Conservation (phyloP, 805 yeast genomes). For the Teunomyces pallodes region DNA sequence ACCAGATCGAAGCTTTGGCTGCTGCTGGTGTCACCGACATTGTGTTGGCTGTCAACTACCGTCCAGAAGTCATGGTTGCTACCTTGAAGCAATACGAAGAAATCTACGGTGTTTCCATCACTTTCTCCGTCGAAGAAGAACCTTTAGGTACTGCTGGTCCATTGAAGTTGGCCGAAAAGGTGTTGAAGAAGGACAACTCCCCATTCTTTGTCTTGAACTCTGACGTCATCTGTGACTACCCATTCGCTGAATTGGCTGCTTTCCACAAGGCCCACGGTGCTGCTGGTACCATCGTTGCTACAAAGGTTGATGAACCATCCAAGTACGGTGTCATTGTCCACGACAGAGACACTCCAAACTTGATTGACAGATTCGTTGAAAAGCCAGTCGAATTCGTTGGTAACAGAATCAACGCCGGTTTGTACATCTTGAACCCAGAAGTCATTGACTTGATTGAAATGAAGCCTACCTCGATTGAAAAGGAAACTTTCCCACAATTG, state of each 20-base stretch:
- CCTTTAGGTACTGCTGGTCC: conserved; percentile 99
- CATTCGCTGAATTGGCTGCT: conserved; percentile 84
- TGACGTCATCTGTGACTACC: conserved; percentile 98
- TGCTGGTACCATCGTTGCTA: conserved; percentile 97
- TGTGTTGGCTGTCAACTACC: conserved; percentile 97
- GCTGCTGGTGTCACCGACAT: conserved; percentile 98
- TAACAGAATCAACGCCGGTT: conserved; percentile 99
- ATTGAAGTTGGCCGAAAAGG: conserved; percentile 90
- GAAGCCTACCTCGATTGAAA: conserved; percentile 98
- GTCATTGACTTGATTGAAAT: conserved; percentile 95
- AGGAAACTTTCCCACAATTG: conserved; percentile 97
- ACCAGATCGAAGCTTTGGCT: conserved; percentile 97
- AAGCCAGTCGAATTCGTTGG: conserved; percentile 99
- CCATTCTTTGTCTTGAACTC: conserved; percentile 98
- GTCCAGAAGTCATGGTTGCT: conserved; percentile 98
- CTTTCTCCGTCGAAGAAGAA: conserved; percentile 98
- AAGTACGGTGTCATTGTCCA: conserved; percentile 99
- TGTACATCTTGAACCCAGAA: conserved; percentile 95
- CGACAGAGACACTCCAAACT: conserved; percentile 90
- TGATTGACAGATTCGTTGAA: conserved; percentile 98
- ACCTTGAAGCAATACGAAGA: conserved; percentile 91
- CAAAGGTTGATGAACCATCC: conserved; percentile 99
- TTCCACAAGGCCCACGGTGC: conserved; percentile 97
- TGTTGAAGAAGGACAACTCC: conserved; percentile 88
- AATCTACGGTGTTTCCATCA: conserved; percentile 90